Base-by-base conservation (phyloP, 352 stramenopile species). In the Globisporangium alternatum region DNA sequence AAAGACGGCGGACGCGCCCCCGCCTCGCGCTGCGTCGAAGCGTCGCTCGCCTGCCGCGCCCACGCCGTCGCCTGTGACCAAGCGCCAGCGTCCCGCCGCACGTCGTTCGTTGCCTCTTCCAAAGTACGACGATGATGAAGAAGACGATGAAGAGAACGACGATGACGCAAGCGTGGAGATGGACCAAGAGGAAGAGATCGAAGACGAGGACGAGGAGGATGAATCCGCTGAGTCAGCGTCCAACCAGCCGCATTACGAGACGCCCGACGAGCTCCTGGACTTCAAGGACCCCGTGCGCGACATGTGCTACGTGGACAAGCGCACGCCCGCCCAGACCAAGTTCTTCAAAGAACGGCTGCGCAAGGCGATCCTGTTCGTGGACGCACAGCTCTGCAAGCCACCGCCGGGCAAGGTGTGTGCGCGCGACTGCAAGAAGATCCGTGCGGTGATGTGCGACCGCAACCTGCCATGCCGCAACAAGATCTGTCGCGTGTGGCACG, bases 331-430 rank as follows among this genome's bases (percentile, higher is more conserved):
- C 30, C 74, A 88, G 61, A 89, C 75, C 28, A 75, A 74, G 63
- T 90, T 90, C 61, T 89, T 91, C 53, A 91, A 91, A 63, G 76
- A 87, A 8, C 72, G 79, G 35, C 60, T 90, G 30, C 76, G 79
- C 52, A 83, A 83, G 65, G 75, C 81, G 17, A 89, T 90, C 39
- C 45, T 85, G 64, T 88, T 90, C 64, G 81, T 90, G 10, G 81
- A 90, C 55, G 80, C 81, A 6, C 68, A 86, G 59, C 65, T 90
- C 2, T 90, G 81, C 56, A 75, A 78, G 45, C 79, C 81, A 3
- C 79, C 81, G 2, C 62, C 71, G 25, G 76, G 71, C 21, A 77
- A 83, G 58, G 62, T 71, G 12, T 89, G 81, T 60, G 60, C 31
- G 3, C 74, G 76, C 51, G 70, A 78, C 28, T 90, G 81, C 67